Evolutionary conservation across 1,139 yeast species (phyloP).

Genomic region (Taphrina wiesneri): DNA sequence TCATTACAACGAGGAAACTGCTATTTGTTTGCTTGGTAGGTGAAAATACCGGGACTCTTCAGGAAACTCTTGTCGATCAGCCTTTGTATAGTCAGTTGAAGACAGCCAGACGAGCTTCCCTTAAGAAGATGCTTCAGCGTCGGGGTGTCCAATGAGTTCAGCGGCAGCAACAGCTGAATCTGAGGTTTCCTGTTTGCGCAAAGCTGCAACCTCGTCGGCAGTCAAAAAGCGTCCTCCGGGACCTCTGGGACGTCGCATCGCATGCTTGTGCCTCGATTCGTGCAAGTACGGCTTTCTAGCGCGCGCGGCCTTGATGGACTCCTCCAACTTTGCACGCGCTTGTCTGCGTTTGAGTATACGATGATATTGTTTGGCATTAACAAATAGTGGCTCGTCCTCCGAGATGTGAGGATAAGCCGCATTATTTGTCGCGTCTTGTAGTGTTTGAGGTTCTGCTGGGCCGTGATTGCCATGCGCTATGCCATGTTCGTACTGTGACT

Average conservation of each 20-base stretch:
- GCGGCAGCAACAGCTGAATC: background rate
- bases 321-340: slow-evolving; percentile 92
- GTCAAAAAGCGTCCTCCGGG: slow-evolving; percentile 97
- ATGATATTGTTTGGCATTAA: slow-evolving; percentile 96
- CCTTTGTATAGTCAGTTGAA: too few relatives aligned
- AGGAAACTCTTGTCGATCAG: background rate
- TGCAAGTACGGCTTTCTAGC: slow-evolving; percentile 93
- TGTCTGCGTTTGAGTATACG: slow-evolving; percentile 88
- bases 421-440: background rate
- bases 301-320: slow-evolving; percentile 55
- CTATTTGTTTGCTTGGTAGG: too few relatives aligned
- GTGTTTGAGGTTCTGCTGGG: background rate
- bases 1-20: too few relatives aligned
- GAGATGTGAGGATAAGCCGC: slow-evolving; percentile 5
- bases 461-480: background rate
- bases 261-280: slow-evolving; percentile 97
- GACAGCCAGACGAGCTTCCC: background rate
- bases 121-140: background rate
- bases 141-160: background rate
- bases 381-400: slow-evolving; percentile 88
- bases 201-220: slow-evolving; percentile 91
- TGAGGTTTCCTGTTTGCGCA: slow-evolving; percentile 50
- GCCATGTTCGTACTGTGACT: slow-evolving; percentile 4
- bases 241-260: slow-evolving; percentile 98
- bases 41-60: background rate